Percentiles rank a stretch among this genome's conserved stretches.
phyloP scores from a whole-genome alignment of 129 eudicot species.

The Ambrosia trifida region DNA sequence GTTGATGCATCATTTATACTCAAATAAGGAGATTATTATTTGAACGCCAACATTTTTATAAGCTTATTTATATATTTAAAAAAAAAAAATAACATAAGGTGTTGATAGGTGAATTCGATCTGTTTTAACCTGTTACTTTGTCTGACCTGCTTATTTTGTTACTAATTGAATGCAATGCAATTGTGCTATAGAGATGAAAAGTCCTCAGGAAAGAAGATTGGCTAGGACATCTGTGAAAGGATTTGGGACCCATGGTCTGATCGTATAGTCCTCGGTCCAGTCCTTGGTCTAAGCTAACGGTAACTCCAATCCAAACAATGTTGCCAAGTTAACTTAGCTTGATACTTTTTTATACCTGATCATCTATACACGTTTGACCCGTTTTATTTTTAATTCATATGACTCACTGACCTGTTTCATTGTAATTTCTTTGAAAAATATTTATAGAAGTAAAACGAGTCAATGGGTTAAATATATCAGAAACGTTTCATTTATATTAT shows the following conservation, averaged over 20 bases:
- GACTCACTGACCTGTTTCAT: no score
- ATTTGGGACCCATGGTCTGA: not conserved
- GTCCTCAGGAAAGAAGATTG: not conserved
- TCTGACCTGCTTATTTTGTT: not conserved
- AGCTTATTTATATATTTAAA: not conserved
- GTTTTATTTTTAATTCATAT: no score
- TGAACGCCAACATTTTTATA: not conserved
- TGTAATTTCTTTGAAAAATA: no score
- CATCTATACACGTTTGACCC: no score
- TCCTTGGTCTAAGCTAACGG: not conserved
- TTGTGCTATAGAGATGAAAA: slow-evolving; percentile 1
- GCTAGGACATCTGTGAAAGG: not conserved
- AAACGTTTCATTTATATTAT: no score
- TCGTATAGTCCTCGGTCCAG: not conserved
- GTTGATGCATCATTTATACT: not conserved
- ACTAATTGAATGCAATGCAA: not conserved
- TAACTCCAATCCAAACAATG: not conserved
- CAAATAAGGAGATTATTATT: not conserved
- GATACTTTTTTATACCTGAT: no score
- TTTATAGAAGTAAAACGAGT: no score
- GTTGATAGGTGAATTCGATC: not conserved
- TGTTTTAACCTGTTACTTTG: not conserved
- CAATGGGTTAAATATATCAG: no score
- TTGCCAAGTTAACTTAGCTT: not conserved
- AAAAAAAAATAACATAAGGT: not conserved